These are phyloP conservation scores for Salix dunnii DNA, from an alignment of 345 rosid genomes.

Conservation along the genomic window DNA sequence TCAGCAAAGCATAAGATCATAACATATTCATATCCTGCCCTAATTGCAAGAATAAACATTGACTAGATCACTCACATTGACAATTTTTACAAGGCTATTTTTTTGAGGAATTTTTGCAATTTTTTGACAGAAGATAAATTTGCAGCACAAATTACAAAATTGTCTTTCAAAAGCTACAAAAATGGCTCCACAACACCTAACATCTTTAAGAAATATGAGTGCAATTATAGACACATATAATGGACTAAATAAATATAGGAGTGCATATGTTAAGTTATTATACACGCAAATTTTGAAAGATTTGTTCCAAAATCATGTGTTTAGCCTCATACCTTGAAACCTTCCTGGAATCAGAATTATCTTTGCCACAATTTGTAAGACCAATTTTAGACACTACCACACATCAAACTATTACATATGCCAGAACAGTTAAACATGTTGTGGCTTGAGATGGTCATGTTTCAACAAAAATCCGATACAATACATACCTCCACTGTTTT, in stretches of 20 bases:
- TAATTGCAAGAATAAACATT: background rate
- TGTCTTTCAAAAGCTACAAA: background rate
- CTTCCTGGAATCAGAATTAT: background rate
- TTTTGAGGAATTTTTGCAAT: too few relatives aligned
- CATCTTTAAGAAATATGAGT: background rate
- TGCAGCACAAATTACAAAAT: background rate
- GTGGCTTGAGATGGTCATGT: conserved; percentile 6
- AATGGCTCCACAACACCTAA: background rate
- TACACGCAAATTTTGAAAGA: background rate
- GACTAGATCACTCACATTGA: background rate
- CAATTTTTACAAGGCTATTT: too few relatives aligned
- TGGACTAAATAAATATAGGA: background rate
- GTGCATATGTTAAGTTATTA: background rate
- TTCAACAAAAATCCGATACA: conserved; percentile 12
- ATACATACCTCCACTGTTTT: conserved; percentile 74
- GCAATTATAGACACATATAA: background rate
- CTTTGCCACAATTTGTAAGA: background rate
- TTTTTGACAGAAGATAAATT: background rate
- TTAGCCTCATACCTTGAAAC: background rate
- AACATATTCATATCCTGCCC: background rate
- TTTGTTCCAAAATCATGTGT: background rate
- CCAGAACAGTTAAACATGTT: background rate
- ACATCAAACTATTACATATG: background rate
- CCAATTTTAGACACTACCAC: background rate
- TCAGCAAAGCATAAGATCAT: background rate